Conservation (phyloP, 306 rosid genomes). For the Quercus robur region DNA sequence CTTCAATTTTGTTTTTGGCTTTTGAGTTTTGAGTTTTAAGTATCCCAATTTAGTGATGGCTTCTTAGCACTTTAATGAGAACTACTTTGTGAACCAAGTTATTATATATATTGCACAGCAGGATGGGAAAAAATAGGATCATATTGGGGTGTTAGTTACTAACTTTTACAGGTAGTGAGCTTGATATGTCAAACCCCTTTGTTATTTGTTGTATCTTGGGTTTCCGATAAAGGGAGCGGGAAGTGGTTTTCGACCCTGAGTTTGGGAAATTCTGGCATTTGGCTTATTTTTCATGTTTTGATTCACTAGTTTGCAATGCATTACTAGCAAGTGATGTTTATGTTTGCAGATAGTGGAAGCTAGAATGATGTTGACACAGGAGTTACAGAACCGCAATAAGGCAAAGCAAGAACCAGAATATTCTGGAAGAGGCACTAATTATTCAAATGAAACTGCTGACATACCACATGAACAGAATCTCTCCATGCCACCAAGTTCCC, state of each 20-base stretch:
- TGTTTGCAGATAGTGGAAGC: constrained; percentile 72
- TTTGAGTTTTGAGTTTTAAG: background rate
- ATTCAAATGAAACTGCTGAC: constrained; percentile 31
- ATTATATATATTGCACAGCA: background rate
- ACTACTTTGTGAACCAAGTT: background rate
- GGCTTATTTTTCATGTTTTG: background rate
- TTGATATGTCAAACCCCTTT: background rate
- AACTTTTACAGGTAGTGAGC: background rate
- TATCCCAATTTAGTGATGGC: background rate
- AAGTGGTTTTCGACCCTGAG: background rate
- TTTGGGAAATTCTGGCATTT: background rate
- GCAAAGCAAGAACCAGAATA: constrained; percentile 42
- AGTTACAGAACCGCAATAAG: constrained; percentile 39
- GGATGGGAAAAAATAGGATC: background rate
- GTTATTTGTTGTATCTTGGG: too few relatives aligned
- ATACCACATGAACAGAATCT: constrained; percentile 50
- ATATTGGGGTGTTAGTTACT: background rate
- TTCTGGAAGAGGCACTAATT: constrained; percentile 22
- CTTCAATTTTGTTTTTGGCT: background rate
- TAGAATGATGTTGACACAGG: constrained; percentile 60
- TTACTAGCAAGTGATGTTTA: constrained; percentile 11
- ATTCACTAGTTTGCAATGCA: background rate
- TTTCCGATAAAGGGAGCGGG: background rate
- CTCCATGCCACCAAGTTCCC: constrained; percentile 43
- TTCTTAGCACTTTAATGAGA: background rate